Base-by-base conservation (phyloP, 2,329 filamentous ascomycete genomes). In the Eurotiales sp. region DNA sequence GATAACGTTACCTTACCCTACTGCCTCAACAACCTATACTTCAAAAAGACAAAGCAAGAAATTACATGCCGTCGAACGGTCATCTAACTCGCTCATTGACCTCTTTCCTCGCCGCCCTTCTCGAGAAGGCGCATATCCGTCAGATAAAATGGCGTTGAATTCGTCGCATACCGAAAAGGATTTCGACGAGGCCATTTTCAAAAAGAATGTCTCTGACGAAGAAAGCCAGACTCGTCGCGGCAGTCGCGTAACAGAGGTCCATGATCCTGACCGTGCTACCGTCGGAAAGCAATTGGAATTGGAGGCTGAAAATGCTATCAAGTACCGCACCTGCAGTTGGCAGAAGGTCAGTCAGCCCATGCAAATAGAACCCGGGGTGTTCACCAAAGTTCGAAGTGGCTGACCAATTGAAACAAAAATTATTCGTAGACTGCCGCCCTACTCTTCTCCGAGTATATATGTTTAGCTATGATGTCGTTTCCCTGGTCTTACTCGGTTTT, bases 391-490 rank as follows among this genome's bases (percentile, higher is more conserved):
- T n/a, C n/a, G n/a, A n/a, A 4, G 34, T 11, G 15, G 53, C 27
- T 50, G 50, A 46, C 4, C 42, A 15, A 15, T 10, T 6, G 10
- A 3, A 17, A 27, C 34, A n/a, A n/a, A n/a, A n/a, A n/a, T n/a
- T n/a, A n/a, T n/a, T 17, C 21, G 22, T 61, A 87, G 86, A 96
- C 91, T 48, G 90, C 91, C 0, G 90, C 86, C 1, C 70, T 96
- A 59, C 82, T 96, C 46, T 96, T 96, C 72, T 93, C 89, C 46
- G 91, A 96, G 75, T 96, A 96, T 68, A 96, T 96, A 54, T 95
- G 90, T 67, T 74, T 96, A 71, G 81, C 81, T 19, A 96, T 96
- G 65, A 96, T 96, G 90, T 95, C 88, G 46, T 96, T 96, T 60
- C 91, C 91, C 0, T 95, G 88, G 80, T 95, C 90, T 0, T 96